Percentiles rank a stretch among this genome's conserved stretches.
Conservation (phyloP, 225 moss, liverwort and hornwort species). For the Polytrichum commune region DNA sequence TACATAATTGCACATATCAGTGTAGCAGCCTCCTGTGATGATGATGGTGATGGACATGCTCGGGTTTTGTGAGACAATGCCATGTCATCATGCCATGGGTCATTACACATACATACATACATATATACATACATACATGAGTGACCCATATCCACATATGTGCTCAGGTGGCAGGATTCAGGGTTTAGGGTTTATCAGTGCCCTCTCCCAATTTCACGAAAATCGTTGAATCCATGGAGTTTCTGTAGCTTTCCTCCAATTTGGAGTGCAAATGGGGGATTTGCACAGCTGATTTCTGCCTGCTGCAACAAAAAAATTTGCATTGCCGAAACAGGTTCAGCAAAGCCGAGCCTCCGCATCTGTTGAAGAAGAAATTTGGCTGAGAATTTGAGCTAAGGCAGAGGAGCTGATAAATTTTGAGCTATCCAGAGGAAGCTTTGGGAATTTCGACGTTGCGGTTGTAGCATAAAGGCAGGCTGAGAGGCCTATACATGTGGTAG, state of each 20-base stretch:
- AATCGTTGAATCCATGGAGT: conserved; percentile 3
- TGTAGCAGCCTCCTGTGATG: too few relatives aligned
- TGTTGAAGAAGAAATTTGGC: neutral
- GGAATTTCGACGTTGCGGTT: too few relatives aligned
- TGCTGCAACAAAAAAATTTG: neutral
- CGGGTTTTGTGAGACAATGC: too few relatives aligned
- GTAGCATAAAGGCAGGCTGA: too few relatives aligned
- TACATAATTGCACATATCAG: too few relatives aligned
- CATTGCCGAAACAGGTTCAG: neutral
- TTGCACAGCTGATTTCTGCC: neutral
- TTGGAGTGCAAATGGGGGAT: neutral
- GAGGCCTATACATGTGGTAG: too few relatives aligned
- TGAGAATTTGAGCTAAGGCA: neutral
- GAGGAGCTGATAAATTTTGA: too few relatives aligned
- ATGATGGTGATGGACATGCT: too few relatives aligned
- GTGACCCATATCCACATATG: conserved; percentile 35
- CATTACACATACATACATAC: too few relatives aligned
- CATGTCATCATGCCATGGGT: too few relatives aligned
- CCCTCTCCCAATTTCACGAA: neutral
- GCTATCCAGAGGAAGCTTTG: too few relatives aligned
- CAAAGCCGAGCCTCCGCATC: neutral
- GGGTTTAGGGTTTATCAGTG: conserved; percentile 51
- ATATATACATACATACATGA: neutral
- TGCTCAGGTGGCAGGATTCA: conserved; percentile 12
- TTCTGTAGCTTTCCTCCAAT: neutral